Base-by-base conservation (phyloP, 2,329 filamentous ascomycete genomes). In the Pseudogymnoascus sp. region DNA sequence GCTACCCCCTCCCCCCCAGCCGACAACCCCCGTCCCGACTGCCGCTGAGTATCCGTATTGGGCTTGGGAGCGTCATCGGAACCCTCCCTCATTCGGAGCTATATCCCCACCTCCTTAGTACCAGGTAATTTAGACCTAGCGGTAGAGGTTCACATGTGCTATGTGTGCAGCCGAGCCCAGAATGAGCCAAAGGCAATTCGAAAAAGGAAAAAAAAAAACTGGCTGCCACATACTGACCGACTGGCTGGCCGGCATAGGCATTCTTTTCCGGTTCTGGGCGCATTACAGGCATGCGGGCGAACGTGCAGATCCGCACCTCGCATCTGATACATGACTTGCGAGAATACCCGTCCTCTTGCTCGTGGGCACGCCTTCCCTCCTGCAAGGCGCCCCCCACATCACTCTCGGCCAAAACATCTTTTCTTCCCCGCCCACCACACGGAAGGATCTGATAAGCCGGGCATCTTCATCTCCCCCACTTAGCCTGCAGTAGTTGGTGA, bases 361-460 rank as follows among this genome's bases (percentile, higher is more conserved):
- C 19, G 15, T 18, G 26, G 45, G 26, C 26, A 52, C 45, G 45
- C 26, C 45, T 52, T 19, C 15, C 15, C 8, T 6, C 10, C 45
- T 52, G 45, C 23, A 52, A 30, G 45, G n/a, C 26, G 15, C 26
- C 9, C 23, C 45, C 23, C 45, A 18, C 26, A 52, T 52, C 45
- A 52, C 45, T 4, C n/a, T 52, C 23, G n/a, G 45, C n/a, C n/a
- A 18, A 52, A 52, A 52, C 8, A 30, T 30, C 15, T 30, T 52
- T 52, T 52, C 45, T 30, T 52, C 45, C 30, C 23, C 26, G 45
- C n/a, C n/a, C 26, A 30, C 3, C 3, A 52, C 8, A 30, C 8
- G 23, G 26, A 52, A 52, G n/a, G 45, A 30, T 52, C 45, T 52
- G 45, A 52, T 52, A 52, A 52, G 45, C 45, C 45, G 45, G 45